Percentiles rank a stretch among this genome's conserved stretches.
phyloP scores from a whole-genome alignment of 2,329 filamentous ascomycete species.

The Pseudogymnoascus sp. region DNA sequence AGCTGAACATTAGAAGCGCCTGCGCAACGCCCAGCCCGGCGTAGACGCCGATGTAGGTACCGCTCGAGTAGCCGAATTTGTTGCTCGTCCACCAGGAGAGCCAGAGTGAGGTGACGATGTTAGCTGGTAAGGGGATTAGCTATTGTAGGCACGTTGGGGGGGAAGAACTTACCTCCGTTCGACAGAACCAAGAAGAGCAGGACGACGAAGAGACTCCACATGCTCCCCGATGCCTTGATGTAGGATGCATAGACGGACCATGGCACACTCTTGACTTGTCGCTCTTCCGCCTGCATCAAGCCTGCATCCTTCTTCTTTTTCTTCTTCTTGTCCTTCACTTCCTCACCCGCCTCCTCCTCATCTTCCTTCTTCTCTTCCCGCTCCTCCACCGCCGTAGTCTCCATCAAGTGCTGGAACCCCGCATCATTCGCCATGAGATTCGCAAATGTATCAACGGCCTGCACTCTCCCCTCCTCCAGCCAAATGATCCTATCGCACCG shows the following conservation, averaged over 20 bases:
- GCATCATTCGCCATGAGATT: constrained; percentile 74
- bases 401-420: constrained; percentile 78
- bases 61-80: constrained; percentile 60
- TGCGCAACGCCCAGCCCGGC: constrained; percentile 66
- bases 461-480: constrained; percentile 80
- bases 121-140: constrained; percentile 39
- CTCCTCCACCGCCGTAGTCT: constrained; percentile 69
- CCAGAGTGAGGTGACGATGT: constrained; percentile 85
- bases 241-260: constrained; percentile 61
- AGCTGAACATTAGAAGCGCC: constrained; percentile 69
- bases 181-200: constrained; percentile 49
- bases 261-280: constrained; percentile 55
- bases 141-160: neutral
- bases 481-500: constrained; percentile 88
- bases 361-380: constrained; percentile 47
- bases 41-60: constrained; percentile 64
- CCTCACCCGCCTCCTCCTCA: constrained; percentile 40
- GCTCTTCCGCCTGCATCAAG: constrained; percentile 66
- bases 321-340: constrained; percentile 37
- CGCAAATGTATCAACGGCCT: constrained; percentile 80
- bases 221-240: constrained; percentile 51
- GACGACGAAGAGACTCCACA: constrained; percentile 49
- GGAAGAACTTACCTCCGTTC: constrained; percentile 45
- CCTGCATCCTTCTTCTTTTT: constrained; percentile 51
- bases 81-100: constrained; percentile 87